phyloP scores from a whole-genome alignment of 805 yeast species.

The Candida sakaeoensis region DNA sequence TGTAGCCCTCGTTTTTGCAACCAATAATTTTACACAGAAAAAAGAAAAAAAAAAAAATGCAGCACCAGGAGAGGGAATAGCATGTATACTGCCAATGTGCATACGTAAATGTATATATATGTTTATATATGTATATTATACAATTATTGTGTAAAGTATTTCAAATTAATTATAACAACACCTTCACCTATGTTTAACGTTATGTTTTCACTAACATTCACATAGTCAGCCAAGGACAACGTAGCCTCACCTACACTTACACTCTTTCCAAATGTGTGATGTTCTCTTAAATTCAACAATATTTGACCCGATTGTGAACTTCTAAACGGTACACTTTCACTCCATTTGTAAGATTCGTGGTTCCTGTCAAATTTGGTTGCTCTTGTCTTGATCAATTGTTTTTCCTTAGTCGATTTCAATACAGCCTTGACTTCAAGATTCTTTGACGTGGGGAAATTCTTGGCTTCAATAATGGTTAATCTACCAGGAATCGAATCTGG shows the following conservation, averaged over 20 bases:
- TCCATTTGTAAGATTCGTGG: constrained; percentile 48
- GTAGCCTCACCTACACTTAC: constrained; percentile 58
- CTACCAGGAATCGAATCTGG: constrained; percentile 49
- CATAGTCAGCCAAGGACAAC: constrained; percentile 47
- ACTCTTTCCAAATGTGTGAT: constrained; percentile 71
- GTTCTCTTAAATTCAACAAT: constrained; percentile 58
- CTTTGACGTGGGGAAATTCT: constrained; percentile 33
- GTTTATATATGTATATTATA: not conserved
- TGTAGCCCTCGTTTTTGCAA: not conserved
- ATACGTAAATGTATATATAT: too few species aligned
- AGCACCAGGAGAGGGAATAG: too few species aligned
- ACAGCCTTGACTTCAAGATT: constrained; percentile 52
- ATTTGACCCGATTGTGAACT: constrained; percentile 60
- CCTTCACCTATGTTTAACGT: constrained; percentile 35
- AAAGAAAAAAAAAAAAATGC: too few species aligned
- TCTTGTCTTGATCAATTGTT: constrained; percentile 65
- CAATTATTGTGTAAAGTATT: constrained; percentile 16
- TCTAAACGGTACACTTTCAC: constrained; percentile 65
- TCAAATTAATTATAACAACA: constrained; percentile 37
- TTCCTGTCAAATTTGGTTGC: constrained; percentile 43
- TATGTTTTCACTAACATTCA: constrained; percentile 43
- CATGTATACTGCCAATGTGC: too few species aligned
- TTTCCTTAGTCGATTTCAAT: constrained; percentile 44
- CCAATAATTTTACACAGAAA: too few species aligned
- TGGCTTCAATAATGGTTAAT: constrained; percentile 47